These are phyloP conservation scores for Chlorella ohadii DNA, from an alignment of 139 green algal genomes.

Conservation along the genomic window DNA sequence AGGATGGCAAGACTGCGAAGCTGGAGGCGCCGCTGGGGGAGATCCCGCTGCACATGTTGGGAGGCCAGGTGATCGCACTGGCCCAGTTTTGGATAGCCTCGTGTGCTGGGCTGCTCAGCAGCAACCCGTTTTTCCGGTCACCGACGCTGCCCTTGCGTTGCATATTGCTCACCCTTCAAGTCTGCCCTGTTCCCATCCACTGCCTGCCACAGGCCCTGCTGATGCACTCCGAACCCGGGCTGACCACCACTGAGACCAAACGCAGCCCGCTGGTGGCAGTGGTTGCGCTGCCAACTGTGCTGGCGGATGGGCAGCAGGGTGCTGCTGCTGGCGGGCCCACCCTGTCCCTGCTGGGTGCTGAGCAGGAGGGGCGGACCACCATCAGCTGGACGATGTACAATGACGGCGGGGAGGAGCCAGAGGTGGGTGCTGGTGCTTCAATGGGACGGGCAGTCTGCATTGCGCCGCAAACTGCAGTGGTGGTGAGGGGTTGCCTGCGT, in stretches of 20 bases:
- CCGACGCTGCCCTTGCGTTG: no score
- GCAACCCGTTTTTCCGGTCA: no score
- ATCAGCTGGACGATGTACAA: constrained; percentile 12
- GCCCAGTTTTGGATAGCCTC: no score
- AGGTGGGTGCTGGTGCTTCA: not conserved
- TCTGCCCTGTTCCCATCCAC: not conserved
- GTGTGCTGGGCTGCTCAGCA: no score
- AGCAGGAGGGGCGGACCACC: not conserved
- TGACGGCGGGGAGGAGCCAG: constrained; percentile 25
- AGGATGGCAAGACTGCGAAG: not conserved
- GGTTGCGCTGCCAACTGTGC: constrained; percentile 9
- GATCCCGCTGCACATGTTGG: constrained; percentile 37
- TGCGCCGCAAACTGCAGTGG: no score
- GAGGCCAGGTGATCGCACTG: constrained; percentile 15
- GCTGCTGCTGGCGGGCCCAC: not conserved
- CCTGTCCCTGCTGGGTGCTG: no score
- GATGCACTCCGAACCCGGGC: not conserved
- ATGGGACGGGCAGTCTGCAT: not conserved
- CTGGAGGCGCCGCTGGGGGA: constrained; percentile 14
- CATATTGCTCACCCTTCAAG: no score
- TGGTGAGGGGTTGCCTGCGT: no score
- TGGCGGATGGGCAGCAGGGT: no score
- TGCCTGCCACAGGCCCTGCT: constrained; percentile 9
- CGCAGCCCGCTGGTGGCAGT: constrained; percentile 26
- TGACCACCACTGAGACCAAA: constrained; percentile 13